Percentiles rank a stretch among this genome's conserved stretches.
phyloP scores from a whole-genome alignment of 2,329 filamentous ascomycete species.

The Chrysoporthe cubensis region DNA sequence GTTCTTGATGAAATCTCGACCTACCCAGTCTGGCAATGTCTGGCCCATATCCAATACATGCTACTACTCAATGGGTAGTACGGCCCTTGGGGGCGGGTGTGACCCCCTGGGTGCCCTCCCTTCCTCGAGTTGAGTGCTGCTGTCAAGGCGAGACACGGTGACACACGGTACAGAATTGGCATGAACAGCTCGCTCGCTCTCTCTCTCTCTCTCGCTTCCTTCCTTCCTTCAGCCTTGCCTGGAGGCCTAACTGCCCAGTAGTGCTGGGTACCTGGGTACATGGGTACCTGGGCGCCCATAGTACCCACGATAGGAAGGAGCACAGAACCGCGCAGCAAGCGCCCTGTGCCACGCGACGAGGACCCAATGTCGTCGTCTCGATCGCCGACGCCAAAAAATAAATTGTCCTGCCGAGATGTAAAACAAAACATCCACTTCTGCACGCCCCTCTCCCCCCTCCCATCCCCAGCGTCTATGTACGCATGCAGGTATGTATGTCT shows the following conservation, averaged over 20 bases:
- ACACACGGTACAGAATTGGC: no score
- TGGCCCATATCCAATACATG: no score
- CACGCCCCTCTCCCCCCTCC: background rate
- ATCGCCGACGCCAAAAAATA: background rate
- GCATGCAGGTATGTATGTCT: no score
- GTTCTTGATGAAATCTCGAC: no score
- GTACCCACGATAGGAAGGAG: no score
- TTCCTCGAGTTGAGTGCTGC: conserved; percentile 1
- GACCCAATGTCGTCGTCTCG: background rate
- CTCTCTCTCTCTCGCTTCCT: background rate
- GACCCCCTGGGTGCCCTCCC: background rate
- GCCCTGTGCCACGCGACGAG: background rate
- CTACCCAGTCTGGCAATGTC: no score
- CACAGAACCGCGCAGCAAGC: conserved; percentile 9
- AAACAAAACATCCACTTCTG: conserved; percentile 1
- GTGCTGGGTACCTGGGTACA: no score
- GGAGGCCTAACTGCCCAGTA: background rate
- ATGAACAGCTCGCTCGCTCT: no score
- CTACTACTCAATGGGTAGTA: no score
- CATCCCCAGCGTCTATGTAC: background rate
- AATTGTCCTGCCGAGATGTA: background rate
- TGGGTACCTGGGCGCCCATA: no score
- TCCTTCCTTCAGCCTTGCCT: background rate
- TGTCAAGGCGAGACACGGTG: conserved; percentile 2
- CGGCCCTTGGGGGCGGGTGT: background rate